Percentiles rank a stretch among this genome's conserved stretches.
Conservation (phyloP, 176 grass and related monocot species). For the Pharus latifolius region DNA sequence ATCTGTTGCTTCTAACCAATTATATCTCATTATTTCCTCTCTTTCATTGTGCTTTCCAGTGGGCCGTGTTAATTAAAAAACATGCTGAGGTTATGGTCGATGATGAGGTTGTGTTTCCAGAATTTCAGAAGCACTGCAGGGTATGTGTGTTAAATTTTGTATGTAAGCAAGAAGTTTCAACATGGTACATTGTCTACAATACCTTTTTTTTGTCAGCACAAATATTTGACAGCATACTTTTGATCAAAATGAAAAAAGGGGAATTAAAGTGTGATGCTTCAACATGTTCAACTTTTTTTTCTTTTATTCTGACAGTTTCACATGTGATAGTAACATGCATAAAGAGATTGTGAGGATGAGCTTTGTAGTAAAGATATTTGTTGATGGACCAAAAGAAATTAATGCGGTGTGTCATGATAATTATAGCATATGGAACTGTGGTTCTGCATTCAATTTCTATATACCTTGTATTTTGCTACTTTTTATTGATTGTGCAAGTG, state of each 20-base stretch:
- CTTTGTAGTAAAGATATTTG: background rate
- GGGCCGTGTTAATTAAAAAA: slow-evolving; percentile 87
- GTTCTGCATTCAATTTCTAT: too few species aligned
- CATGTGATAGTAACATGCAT: background rate
- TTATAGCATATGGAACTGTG: background rate
- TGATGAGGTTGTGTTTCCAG: slow-evolving; percentile 61
- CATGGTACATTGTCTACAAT: background rate
- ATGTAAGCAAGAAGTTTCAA: slow-evolving; percentile 11
- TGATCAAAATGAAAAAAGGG: background rate
- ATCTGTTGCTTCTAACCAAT: background rate
- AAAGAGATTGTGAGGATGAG: background rate
- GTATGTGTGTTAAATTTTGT: slow-evolving; percentile 32
- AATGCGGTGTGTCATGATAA: background rate
- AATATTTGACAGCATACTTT: background rate
- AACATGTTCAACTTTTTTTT: background rate
- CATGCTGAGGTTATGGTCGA: slow-evolving; percentile 85
- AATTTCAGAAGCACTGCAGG: slow-evolving; percentile 90
- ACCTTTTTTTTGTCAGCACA: background rate
- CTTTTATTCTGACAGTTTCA: background rate
- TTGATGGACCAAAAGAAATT: background rate
- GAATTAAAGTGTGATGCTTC: background rate
- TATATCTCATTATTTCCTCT: background rate
- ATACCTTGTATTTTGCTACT: too few species aligned
- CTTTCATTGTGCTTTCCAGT: too few species aligned
- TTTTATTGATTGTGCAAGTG: too few species aligned